Base-by-base conservation (phyloP, 2,329 filamentous ascomycete species). In the Lasiodiplodia citricola region DNA sequence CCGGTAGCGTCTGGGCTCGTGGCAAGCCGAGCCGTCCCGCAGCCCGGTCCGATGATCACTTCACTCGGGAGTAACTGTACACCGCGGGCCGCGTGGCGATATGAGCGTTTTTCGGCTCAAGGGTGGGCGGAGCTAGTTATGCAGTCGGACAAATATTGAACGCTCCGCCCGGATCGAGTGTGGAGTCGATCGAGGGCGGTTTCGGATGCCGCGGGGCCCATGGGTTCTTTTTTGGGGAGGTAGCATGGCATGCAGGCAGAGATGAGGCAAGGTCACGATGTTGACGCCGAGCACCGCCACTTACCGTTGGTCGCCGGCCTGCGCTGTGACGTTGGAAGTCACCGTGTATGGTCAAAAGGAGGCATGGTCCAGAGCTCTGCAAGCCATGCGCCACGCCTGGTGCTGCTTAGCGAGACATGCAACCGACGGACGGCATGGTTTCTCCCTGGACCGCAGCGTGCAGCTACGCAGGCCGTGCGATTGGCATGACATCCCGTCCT, bases 241-340 rank as follows among this genome's bases (percentile, higher is more conserved):
- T 18, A 31, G 28, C 50, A 52, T 25, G 51, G 28, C 28, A 38
- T 58, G 57, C 57, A 50, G 41, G 16, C 21, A 21, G 16, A 51
- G 25, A 51, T 62, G 41, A 44, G 28, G 35, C 23, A 44, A 47
- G 28, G 18, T n/a, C 21, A 41, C 35, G n/a, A n/a, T 51, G n/a
- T 16, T n/a, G 6, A 23, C 31, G 55, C 31, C 55, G n/a, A 21
- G 51, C 57, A 50, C 57, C 16, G 57, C 57, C 57, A 62, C 57
- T 50, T 2, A 28, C 31, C 14, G 41, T 28, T 21, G 16, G 11
- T 10, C 13, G 21, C 41, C 4, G n/a, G 18, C 4, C 41, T 62
- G 57, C 23, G 57, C 41, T 7, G 41, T 62, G 57, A 50, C 57
- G 57, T 50, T 5, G 18, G 16, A 16, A 18, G n/a, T 38, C 14